Conservation (phyloP, 2,329 filamentous ascomycete genomes). For the Curvularia verruculosa region DNA sequence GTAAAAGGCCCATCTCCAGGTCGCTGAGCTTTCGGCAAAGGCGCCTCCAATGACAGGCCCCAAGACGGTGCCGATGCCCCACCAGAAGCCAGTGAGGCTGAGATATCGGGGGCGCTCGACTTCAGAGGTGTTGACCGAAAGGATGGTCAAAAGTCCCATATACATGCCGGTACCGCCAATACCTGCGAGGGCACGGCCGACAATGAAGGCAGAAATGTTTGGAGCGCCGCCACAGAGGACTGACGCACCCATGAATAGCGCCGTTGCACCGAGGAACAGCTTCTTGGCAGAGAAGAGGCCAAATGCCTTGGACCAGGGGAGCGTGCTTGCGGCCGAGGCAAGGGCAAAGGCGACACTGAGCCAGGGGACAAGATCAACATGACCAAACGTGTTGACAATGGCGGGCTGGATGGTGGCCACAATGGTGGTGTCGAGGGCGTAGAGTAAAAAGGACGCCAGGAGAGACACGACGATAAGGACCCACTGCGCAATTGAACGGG, state of each 20-base stretch:
- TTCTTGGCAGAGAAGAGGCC: neutral
- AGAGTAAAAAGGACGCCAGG: conserved; percentile 27
- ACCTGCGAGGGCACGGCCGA: conserved; percentile 55
- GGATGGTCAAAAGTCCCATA: conserved; percentile 22
- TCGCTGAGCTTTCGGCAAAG: too few species aligned
- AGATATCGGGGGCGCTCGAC: conserved; percentile 46
- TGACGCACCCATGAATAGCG: conserved; percentile 21
- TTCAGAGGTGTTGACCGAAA: conserved; percentile 31
- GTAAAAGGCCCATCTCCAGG: conserved; percentile 6
- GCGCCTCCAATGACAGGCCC: conserved; percentile 55
- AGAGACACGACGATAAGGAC: conserved; percentile 1
- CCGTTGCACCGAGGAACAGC: neutral
- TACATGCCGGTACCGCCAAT: conserved; percentile 50
- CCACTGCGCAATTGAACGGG: conserved; percentile 11
- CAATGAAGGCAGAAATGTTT: conserved; percentile 36
- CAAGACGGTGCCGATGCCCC: conserved; percentile 53
- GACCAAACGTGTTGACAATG: conserved; percentile 21
- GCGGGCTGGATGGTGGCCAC: conserved; percentile 29
- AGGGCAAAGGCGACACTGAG: conserved; percentile 19
- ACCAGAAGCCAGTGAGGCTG: conserved; percentile 36
- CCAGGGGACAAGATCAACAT: conserved; percentile 24
- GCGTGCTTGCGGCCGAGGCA: too few species aligned
- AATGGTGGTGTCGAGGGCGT: conserved; percentile 40
- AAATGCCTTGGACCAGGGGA: neutral
- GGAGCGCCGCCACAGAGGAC: conserved; percentile 39